These are phyloP conservation scores for Cutaneotrichosporon cutaneum DNA, from an alignment of 1,284 basidiomycete species.

Conservation along the genomic window DNA sequence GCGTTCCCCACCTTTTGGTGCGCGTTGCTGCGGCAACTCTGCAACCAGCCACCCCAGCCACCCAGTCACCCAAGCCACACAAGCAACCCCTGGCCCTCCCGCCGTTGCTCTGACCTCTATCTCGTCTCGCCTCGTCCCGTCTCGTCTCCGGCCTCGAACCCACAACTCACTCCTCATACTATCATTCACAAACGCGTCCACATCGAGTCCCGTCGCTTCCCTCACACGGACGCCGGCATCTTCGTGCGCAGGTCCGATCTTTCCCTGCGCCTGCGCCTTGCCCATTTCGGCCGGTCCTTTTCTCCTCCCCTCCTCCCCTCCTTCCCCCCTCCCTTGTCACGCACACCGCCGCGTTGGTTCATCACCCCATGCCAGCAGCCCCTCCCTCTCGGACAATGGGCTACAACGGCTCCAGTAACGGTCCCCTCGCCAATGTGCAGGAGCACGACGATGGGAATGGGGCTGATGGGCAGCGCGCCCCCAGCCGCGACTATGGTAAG, in stretches of 20 bases:
- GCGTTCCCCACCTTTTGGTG: no score
- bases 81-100: no score
- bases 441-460: conserved; percentile 7
- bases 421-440: conserved; percentile 2
- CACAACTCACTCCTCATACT: neutral
- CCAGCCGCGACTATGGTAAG: neutral
- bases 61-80: no score
- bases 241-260: neutral
- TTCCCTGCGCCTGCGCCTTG: neutral
- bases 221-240: neutral
- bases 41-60: no score
- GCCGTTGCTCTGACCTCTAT: no score
- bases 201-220: neutral
- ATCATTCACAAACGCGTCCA: neutral
- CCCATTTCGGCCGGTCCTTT: neutral
- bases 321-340: neutral
- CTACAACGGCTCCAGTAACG: neutral
- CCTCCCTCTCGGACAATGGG: neutral
- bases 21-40: no score
- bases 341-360: neutral
- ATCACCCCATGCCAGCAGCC: conserved; percentile 1
- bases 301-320: neutral
- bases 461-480: neutral
- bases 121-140: no score
- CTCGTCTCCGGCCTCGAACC: no score